Evolutionary conservation across 192 early-diverging fungal genomes (phyloP).

Genomic region (Linnemannia hyalina): DNA sequence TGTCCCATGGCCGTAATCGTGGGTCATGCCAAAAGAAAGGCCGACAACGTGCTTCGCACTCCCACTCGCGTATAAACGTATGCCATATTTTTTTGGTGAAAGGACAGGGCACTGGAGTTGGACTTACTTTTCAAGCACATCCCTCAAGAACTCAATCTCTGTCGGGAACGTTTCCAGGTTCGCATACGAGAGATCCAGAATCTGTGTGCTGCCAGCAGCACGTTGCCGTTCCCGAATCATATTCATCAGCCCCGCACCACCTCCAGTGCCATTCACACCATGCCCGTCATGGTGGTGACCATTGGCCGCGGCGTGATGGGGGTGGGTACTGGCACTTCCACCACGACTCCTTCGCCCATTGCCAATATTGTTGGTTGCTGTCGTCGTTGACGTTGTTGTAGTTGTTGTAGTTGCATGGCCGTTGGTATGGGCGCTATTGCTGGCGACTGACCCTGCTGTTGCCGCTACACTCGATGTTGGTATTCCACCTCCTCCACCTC

Average conservation of each 20-base stretch:
- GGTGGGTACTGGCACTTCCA: neutral
- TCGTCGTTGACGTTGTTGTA: neutral
- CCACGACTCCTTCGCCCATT: conserved; percentile 9
- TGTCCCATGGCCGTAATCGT: neutral
- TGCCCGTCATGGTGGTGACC: neutral
- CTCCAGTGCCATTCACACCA: neutral
- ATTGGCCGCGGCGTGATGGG: neutral
- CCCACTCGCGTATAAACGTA: too few species aligned
- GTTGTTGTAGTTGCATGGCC: neutral
- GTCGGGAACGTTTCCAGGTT: conserved; percentile 39
- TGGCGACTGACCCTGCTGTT: neutral
- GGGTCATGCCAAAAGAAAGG: neutral
- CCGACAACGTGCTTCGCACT: too few species aligned
- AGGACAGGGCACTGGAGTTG: neutral
- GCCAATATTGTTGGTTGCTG: neutral
- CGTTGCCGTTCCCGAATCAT: conserved; percentile 41
- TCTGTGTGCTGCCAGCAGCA: conserved; percentile 51
- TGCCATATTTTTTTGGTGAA: too few species aligned
- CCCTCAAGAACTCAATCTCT: conserved; percentile 49
- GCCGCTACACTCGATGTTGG: neutral
- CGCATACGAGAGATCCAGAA: conserved; percentile 49
- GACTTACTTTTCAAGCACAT: conserved; percentile 55
- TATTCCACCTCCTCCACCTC: neutral
- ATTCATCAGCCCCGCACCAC: conserved; percentile 12
- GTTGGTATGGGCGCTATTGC: neutral